Evolutionary conservation across 176 grass and related monocot genomes (phyloP).

Genomic region (Zoysia pacifica): DNA sequence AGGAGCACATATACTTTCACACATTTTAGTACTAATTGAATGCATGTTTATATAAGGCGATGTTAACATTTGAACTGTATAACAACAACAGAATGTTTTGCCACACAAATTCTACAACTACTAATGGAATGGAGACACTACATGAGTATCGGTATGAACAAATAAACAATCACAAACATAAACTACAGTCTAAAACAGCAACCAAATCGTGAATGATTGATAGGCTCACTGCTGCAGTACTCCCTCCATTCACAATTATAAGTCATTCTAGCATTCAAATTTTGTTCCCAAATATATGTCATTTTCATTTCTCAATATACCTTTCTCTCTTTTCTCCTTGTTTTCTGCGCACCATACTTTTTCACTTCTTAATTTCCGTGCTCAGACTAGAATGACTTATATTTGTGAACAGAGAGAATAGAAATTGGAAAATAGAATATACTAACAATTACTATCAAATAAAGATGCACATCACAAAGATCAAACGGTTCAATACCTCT

Average conservation of each 20-base stretch:
- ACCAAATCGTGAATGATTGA: neutral
- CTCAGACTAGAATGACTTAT: too few relatives aligned
- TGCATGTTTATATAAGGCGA: neutral
- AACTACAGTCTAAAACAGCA: neutral
- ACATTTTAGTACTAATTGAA: conserved; percentile 14
- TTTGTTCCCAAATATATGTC: too few relatives aligned
- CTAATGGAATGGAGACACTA: neutral
- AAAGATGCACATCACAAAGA: conserved; percentile 6
- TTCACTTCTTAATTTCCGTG: too few relatives aligned
- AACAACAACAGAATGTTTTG: neutral
- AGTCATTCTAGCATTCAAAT: too few relatives aligned
- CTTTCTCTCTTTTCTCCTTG: too few relatives aligned
- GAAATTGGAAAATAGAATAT: neutral
- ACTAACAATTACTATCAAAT: neutral
- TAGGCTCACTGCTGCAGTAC: neutral
- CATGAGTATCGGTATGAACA: neutral
- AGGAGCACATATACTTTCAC: neutral
- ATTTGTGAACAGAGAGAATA: too few relatives aligned
- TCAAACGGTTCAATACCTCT: conserved; percentile 41
- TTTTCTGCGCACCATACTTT: too few relatives aligned
- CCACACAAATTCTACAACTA: neutral
- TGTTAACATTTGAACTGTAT: neutral
- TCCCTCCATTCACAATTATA: too few relatives aligned
- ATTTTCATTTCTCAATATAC: too few relatives aligned
- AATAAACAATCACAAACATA: neutral